Percentiles rank a stretch among this genome's conserved stretches.
These are phyloP conservation scores for Leptographium galeiforme DNA, from an alignment of 2,329 filamentous ascomycete species.

Conservation along the genomic window DNA sequence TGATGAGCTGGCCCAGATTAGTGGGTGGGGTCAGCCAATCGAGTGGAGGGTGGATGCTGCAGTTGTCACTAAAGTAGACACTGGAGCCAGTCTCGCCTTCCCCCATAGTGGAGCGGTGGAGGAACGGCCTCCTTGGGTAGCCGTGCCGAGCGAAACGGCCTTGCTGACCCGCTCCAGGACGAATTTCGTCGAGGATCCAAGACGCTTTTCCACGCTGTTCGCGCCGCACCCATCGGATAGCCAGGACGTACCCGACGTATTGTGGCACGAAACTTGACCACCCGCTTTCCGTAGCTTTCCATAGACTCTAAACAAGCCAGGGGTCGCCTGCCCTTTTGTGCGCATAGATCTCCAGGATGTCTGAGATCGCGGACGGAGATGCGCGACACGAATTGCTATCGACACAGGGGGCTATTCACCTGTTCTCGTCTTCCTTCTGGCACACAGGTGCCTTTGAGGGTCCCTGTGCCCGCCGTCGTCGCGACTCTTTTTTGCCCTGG, in stretches of 20 bases:
- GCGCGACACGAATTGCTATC: too few relatives aligned
- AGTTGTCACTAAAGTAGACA: neutral
- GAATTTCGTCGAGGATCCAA: neutral
- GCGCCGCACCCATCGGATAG: neutral
- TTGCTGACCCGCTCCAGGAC: neutral
- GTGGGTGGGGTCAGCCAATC: neutral
- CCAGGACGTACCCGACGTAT: too few relatives aligned
- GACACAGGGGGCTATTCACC: too few relatives aligned
- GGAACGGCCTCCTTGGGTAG: neutral
- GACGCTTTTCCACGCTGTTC: neutral
- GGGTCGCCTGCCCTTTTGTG: neutral
- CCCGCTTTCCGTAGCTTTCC: neutral
- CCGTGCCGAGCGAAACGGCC: slow-evolving; percentile 8
- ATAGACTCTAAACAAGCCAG: slow-evolving; percentile 7
- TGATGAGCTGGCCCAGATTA: neutral
- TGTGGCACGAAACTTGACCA: too few relatives aligned
- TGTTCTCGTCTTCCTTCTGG: too few relatives aligned
- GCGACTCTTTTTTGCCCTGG: too few relatives aligned
- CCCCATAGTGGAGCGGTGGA: neutral
- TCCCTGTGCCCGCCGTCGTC: too few relatives aligned
- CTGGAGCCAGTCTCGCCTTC: neutral
- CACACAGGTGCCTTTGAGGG: too few relatives aligned
- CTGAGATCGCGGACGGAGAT: neutral
- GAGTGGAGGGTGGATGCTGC: neutral
- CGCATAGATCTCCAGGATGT: neutral